phyloP scores from a whole-genome alignment of 2,329 filamentous ascomycete genomes.

The Ophiostoma himal-ulmi region DNA sequence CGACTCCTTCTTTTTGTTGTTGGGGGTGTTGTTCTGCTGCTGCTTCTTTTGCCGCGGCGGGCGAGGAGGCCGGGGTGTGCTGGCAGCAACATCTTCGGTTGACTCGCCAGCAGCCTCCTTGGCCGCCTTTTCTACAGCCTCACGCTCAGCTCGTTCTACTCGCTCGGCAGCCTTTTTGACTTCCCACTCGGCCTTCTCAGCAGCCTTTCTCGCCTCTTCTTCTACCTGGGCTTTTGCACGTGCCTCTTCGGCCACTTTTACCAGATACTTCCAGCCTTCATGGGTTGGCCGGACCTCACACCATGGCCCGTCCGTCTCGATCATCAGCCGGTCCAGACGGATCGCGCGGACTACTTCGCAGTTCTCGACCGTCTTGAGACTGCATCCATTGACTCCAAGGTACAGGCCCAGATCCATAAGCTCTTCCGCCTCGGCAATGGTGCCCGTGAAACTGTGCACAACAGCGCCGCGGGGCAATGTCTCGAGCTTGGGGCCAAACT shows the following conservation, averaged over 20 bases:
- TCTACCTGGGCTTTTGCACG: slow-evolving; percentile 22
- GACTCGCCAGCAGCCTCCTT: slow-evolving; percentile 12
- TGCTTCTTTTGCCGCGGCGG: slow-evolving; percentile 26
- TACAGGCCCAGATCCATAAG: slow-evolving; percentile 72
- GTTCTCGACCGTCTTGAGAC: slow-evolving; percentile 90
- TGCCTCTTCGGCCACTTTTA: slow-evolving; percentile 31
- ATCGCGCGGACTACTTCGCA: slow-evolving; percentile 76
- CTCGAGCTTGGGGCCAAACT: slow-evolving; percentile 54
- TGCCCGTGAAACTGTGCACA: slow-evolving; percentile 93
- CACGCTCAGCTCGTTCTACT: slow-evolving; percentile 31
- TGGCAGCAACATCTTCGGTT: neutral
- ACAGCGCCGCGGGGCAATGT: slow-evolving; percentile 65
- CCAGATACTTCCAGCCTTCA: slow-evolving; percentile 68
- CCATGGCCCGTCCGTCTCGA: slow-evolving; percentile 97
- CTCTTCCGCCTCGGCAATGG: slow-evolving; percentile 73
- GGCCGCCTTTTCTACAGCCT: slow-evolving; percentile 25
- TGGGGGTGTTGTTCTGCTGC: slow-evolving; percentile 22
- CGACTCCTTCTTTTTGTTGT: slow-evolving; percentile 48
- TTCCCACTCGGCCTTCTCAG: slow-evolving; percentile 17
- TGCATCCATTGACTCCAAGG: slow-evolving; percentile 94
- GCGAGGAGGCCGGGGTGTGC: slow-evolving; percentile 19
- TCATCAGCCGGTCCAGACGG: slow-evolving; percentile 72
- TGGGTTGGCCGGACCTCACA: slow-evolving; percentile 90
- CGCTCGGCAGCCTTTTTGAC: slow-evolving; percentile 33
- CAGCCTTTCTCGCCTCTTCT: slow-evolving; percentile 23